phyloP scores from a whole-genome alignment of 1,139 yeast genomes.

The Meyerozyma carpophila region DNA sequence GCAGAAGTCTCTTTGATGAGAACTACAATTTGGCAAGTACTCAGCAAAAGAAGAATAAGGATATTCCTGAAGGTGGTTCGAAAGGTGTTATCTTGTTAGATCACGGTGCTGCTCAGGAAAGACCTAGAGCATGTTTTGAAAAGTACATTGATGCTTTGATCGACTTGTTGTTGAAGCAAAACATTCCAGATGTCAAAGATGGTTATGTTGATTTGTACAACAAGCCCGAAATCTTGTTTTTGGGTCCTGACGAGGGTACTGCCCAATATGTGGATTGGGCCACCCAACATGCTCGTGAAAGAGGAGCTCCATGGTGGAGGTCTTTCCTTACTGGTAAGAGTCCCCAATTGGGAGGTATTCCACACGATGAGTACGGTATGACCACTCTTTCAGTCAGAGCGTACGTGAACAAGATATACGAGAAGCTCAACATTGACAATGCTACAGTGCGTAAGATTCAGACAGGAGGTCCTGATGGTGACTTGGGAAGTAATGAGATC shows the following conservation, averaged over 20 bases:
- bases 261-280: conserved; percentile 98
- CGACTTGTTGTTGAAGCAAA: conserved; percentile 74
- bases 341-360: conserved; percentile 91
- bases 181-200: conserved; percentile 76
- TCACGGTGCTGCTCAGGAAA: conserved; percentile 72
- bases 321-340: conserved; percentile 96
- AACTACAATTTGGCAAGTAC: conserved; percentile 94
- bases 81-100: conserved; percentile 93
- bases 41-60: conserved; percentile 95
- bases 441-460: conserved; percentile 70
- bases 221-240: conserved; percentile 83
- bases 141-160: conserved; percentile 90
- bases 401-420: conserved; percentile 83
- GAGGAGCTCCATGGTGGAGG: conserved; percentile 99
- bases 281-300: conserved; percentile 83
- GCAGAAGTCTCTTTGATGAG: conserved; percentile 89
- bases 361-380: conserved; percentile 98
- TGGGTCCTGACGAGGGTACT: conserved; percentile 99
- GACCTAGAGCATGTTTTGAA: conserved; percentile 81
- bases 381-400: conserved; percentile 92
- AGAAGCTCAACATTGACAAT: conserved; percentile 60
- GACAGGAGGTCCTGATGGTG: conserved; percentile 99
- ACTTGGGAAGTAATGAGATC: conserved; percentile 93
- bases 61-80: conserved; percentile 98
- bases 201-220: conserved; percentile 79